Evolutionary conservation across 1,284 basidiomycete genomes (phyloP).

Genomic region (Cutaneotrichosporon mucoides): DNA sequence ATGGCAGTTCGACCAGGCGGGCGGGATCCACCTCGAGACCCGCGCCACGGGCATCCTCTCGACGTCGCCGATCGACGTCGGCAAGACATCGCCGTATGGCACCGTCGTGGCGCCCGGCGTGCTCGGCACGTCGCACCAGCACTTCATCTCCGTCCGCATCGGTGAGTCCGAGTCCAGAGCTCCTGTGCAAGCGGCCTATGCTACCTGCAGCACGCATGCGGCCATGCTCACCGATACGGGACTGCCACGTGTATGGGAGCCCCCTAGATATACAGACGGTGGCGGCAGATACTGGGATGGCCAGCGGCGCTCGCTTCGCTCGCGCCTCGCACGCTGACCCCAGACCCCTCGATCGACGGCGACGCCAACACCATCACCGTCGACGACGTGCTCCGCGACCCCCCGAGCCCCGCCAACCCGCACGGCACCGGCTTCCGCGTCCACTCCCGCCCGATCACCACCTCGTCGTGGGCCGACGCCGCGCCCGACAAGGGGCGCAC

Average conservation of each 20-base stretch:
- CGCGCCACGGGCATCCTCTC: constrained; percentile 3
- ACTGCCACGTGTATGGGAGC: no score
- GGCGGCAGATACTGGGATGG: no score
- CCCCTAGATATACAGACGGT: no score
- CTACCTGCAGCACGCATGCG: no score
- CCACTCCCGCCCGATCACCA: neutral
- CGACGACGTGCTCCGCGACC: neutral
- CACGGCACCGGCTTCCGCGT: constrained; percentile 2
- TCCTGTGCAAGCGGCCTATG: no score
- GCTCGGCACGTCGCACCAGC: constrained; percentile 2
- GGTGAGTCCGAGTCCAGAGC: neutral
- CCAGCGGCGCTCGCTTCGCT: no score
- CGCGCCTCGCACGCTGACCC: neutral
- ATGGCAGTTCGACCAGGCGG: constrained; percentile 6
- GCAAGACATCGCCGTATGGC: constrained; percentile 2
- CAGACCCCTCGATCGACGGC: constrained; percentile 1
- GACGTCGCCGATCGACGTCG: constrained; percentile 2
- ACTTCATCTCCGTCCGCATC: constrained; percentile 2
- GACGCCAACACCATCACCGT: constrained; percentile 1
- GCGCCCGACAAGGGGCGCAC: constrained; percentile 26
- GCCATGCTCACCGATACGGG: no score
- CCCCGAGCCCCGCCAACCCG: constrained; percentile 1
- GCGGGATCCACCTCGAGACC: constrained; percentile 5
- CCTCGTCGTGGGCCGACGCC: neutral
- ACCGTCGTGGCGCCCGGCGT: constrained; percentile 1